Evolutionary conservation across 306 rosid species (phyloP), one percentile per base, ranked within the genome.

Genomic region (Begonia masoniana): DNA sequence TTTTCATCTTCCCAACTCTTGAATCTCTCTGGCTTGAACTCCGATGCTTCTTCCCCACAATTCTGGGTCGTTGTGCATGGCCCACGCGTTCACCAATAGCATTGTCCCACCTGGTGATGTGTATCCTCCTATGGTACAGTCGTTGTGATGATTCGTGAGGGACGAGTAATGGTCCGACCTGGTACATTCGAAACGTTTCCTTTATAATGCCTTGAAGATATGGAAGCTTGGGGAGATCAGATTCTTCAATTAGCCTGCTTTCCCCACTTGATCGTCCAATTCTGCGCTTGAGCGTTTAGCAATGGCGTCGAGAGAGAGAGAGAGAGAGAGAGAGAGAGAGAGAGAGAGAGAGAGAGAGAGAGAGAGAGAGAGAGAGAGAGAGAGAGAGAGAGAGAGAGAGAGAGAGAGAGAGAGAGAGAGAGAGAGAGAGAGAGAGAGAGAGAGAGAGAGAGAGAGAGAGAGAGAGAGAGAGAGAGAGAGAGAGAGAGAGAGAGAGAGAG

Each of bases 11-110:
- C 61, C 0, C 14, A 31, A 15, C 48, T 62, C 14, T 41, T 53
- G 54, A 76, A 74, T 52, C 87, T 77, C 51, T 74, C 78, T 4
- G 83, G 87, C 59, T 43, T 52, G 31, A 69, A 69, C 19, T 19
- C 24, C 7, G 10, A 52, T 2, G 81, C 74, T 1, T 81, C 68
- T 4, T 2, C 43, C n/a, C 82, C 77, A 76, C 13, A 48, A 4
- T 8, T 23, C 50, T 1, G 71, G 26, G 15, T 79, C 75, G 1
- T 74, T 62, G 1, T 79, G 86, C 16, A 76, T 19, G 43, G 66
- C 71, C 85, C 82, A 79, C 39, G 55, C 10, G 15, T 72, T 79
- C 13, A 64, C 65, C 9, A 79, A 12, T 24, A 79, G 36, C 64
- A 59, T 67, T 19, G 85, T 75, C 23, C 75, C 79, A 13, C 35